Evolutionary conservation across 345 rosid genomes (phyloP), one percentile per base, ranked within the genome.

Genomic region (Tarenaya hassleriana): DNA sequence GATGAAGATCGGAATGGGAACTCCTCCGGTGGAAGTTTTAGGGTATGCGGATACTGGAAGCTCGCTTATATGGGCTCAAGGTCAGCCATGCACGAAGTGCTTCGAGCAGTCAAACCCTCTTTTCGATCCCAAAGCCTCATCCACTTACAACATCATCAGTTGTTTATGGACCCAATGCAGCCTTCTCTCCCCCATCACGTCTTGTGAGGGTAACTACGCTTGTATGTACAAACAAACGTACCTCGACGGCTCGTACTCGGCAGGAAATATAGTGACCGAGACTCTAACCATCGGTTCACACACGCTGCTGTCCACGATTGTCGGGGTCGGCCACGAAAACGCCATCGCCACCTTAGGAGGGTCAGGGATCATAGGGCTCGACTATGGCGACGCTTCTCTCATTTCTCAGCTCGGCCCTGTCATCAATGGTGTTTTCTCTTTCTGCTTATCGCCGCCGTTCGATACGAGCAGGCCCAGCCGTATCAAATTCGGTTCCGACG

Each of bases 1-100:
- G 7, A 56, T 56, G 52, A 43, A 42, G 12, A 20, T 56, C 31
- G 31, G 29, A 27, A 33, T 56, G 4, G 61, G 61, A n/a, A 56
- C 42, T 5, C 60, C 60, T 1, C 40, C 60, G 0, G 16, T 17
- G 0, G 49, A 55, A 7, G 31, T 39, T 48, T 5, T 44, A 0
- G 43, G 50, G 41, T 3, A 41, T n/a, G 61, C 61, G 0, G 61
- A 56, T 16, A 45, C n/a, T 10, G 61, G 10, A 5, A 24, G 35
- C 19, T 14, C 12, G 16, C 20, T 44, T 10, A 44, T 16, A n/a
- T 44, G 48, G 48, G 11, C 16, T 5, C 48, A 21, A 10, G 12
- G 48, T 11, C 11, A 44, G 12, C 48, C 21, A 7, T 44, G 48
- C 19, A 7, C 18, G 12, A 17, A 44, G 21, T n/a, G 19, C 16